phyloP scores from a whole-genome alignment of 306 rosid species.

The Lathyrus oleraceus region DNA sequence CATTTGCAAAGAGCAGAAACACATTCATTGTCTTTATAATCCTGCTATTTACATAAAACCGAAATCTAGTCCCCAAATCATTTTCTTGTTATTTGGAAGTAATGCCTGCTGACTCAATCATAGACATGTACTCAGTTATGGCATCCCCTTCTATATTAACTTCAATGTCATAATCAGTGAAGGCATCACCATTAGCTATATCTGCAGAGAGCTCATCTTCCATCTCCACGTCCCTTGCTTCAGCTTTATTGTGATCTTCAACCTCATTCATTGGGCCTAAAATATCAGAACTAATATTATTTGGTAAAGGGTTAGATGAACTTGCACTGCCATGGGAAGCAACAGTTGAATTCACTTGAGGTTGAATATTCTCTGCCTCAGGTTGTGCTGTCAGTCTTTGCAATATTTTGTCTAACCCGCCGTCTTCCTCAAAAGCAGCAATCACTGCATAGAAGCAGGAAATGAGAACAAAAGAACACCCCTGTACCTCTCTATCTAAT shows the following conservation, averaged over 20 bases:
- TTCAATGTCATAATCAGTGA: constrained; percentile 52
- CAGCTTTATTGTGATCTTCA: constrained; percentile 30
- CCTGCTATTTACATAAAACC: constrained; percentile 35
- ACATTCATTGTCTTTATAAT: constrained; percentile 8
- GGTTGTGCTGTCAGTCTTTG: constrained; percentile 45
- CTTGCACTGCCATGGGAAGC: constrained; percentile 37
- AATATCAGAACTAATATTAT: constrained; percentile 23
- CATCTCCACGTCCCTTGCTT: constrained; percentile 47
- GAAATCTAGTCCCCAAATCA: constrained; percentile 4
- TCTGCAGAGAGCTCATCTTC: constrained; percentile 53
- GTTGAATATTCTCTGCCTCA: constrained; percentile 21
- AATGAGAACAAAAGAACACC: constrained; percentile 15
- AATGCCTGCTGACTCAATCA: constrained; percentile 50
- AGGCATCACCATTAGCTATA: constrained; percentile 40
- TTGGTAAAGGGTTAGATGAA: constrained; percentile 40
- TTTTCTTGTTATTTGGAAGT: constrained; percentile 29
- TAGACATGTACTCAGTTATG: constrained; percentile 68
- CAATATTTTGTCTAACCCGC: constrained; percentile 53
- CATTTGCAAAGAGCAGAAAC: constrained; percentile 4
- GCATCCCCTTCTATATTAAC: constrained; percentile 57
- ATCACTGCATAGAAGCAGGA: constrained; percentile 53
- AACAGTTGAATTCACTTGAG: constrained; percentile 29
- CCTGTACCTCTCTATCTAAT: background rate
- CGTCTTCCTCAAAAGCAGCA: constrained; percentile 59
- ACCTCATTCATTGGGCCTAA: constrained; percentile 15